Evolutionary conservation across 1,139 yeast species (phyloP), one percentile per base, ranked within the genome.

Genomic region (Kodamaea fungicola): DNA sequence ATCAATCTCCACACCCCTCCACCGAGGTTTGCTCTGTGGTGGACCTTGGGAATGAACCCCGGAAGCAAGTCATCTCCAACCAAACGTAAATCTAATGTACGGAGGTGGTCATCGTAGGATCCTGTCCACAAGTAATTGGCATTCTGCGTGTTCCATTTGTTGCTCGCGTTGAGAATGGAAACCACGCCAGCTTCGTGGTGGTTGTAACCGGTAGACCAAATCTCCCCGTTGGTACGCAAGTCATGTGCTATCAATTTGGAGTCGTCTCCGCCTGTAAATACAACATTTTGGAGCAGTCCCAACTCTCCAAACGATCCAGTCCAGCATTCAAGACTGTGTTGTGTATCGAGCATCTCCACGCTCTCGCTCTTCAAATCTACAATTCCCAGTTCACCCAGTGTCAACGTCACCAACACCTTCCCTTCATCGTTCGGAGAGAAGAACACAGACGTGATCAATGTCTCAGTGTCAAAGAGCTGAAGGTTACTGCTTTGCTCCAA

Each of bases 1-100:
- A 80, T 63, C 40, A 92, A 68, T 47, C 96, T 67, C 98, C 98
- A 92, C 2, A 90, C 97, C 1, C 98, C 98, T 6, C 97, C 97
- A 1, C 90, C 92, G 2, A 90, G 64, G 37, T 83, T 76, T 28
- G 68, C 62, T 34, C 64, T 63, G 16, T 65, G 55, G 5, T 56
- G 45, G 1, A 64, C 63, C 35, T 57, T 52, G 6, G 90, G 90
- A 1, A 71, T 62, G 30, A 72, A 57, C 1, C 80, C 76, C 10
- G 64, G 59, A 7, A 73, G 59, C 34, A 78, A 55, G 8, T 59
- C 58, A 30, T 68, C 76, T 4, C 28, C 39, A n/a, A 74, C 62
- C 45, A 77, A 71, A 41, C 96, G 63, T 31, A 88, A 55, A 57
- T 90, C 97, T 33, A 88, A 64, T 0, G 77, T 64, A 39, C 90